phyloP scores from a whole-genome alignment of 148 eudicot species.

The Dianthus caryophyllus region DNA sequence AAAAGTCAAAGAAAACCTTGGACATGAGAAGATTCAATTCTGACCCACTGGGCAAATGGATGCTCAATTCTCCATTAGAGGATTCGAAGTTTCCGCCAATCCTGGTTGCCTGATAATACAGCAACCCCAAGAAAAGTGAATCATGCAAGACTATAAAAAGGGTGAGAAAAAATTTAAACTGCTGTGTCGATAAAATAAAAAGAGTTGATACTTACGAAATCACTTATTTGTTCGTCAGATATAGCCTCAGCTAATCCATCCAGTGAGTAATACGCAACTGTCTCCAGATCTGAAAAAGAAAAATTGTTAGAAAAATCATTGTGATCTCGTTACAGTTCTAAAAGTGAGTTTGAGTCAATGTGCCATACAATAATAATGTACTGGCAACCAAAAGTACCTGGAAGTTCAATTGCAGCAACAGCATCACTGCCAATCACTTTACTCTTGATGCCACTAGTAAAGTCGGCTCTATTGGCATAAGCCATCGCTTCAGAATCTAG shows the following conservation, averaged over 20 bases:
- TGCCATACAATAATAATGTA: constrained; percentile 2
- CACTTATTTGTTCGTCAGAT: constrained; percentile 53
- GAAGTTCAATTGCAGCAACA: constrained; percentile 51
- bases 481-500: constrained; percentile 44
- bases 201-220: constrained; percentile 60
- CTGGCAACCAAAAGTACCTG: constrained; percentile 44
- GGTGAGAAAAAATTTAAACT: not conserved
- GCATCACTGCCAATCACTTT: constrained; percentile 36
- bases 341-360: not conserved
- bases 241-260: constrained; percentile 40
- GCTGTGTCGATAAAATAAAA: constrained; percentile 5
- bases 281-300: constrained; percentile 49
- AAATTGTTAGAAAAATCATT: not conserved
- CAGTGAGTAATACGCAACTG: constrained; percentile 56
- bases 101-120: constrained; percentile 59
- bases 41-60: constrained; percentile 56
- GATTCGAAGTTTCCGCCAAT: constrained; percentile 62
- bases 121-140: constrained; percentile 8
- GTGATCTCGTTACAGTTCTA: not conserved
- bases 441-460: constrained; percentile 37
- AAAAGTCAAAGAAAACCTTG: constrained; percentile 44
- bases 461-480: constrained; percentile 27
- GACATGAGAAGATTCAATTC: constrained; percentile 67
- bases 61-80: constrained; percentile 56
- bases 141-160: not conserved